Evolutionary conservation across 306 rosid species (phyloP).

Genomic region (Cyclanthera cordifolia): DNA sequence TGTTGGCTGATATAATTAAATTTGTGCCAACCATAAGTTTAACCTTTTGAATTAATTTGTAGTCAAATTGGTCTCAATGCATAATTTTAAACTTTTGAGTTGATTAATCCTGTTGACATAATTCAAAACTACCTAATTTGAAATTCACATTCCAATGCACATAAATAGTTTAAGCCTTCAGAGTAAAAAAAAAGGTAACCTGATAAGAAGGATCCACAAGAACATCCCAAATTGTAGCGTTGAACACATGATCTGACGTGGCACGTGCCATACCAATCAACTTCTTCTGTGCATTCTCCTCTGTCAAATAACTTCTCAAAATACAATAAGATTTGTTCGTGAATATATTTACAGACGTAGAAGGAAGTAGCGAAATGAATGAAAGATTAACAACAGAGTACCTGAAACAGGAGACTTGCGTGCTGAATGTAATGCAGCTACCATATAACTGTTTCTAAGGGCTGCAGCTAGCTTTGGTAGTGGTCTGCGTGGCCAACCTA

Average conservation of each 20-base stretch:
- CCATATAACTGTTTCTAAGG: slow-evolving; percentile 83
- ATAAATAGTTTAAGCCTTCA: background rate
- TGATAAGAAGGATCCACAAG: slow-evolving; percentile 88
- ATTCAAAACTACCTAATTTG: too few relatives aligned
- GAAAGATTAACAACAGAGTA: slow-evolving; percentile 22
- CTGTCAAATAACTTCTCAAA: slow-evolving; percentile 99
- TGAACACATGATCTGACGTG: slow-evolving; percentile 95
- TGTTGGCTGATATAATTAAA: too few relatives aligned
- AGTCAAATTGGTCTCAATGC: too few relatives aligned
- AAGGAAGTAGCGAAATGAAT: slow-evolving; percentile 20
- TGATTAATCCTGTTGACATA: too few relatives aligned
- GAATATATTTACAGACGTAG: slow-evolving; percentile 44
- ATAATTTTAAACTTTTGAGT: too few relatives aligned
- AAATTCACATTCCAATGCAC: background rate
- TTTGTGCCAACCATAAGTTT: too few relatives aligned
- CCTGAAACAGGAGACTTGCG: slow-evolving; percentile 68
- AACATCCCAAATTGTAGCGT: slow-evolving; percentile 99
- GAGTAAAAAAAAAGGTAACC: too few relatives aligned
- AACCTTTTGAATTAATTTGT: too few relatives aligned
- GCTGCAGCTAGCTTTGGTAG: slow-evolving; percentile 72
- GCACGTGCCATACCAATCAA: slow-evolving; percentile 98
- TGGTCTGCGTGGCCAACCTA: slow-evolving; percentile 95
- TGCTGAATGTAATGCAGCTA: slow-evolving; percentile 72
- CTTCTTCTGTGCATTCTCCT: slow-evolving; percentile 56
- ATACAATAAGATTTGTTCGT: slow-evolving; percentile 88